Evolutionary conservation across 2,329 filamentous ascomycete genomes (phyloP), one percentile per base, ranked within the genome.

Genomic region (Calonectria fujianensis): DNA sequence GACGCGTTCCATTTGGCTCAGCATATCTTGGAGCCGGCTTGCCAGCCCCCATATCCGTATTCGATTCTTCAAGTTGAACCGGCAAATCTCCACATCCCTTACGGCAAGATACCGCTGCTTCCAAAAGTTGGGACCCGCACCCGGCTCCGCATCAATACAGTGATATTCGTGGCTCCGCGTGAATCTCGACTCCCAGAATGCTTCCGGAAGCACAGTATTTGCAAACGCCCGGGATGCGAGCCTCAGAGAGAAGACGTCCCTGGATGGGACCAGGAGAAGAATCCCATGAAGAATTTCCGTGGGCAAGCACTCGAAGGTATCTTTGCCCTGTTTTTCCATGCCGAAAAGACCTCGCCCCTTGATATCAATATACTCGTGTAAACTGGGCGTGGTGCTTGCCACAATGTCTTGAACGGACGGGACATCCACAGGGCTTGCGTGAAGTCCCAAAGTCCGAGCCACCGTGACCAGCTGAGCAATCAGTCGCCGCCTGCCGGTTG

Each of bases 101-200:
- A 72, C 16, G 11, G 54, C 45, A 18, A 66, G 18, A 29, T 74
- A 65, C 18, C 52, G 64, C 18, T 39, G 51, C 37, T 45, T 67
- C 72, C 74, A 76, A 7, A 70, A 72, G 2, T 35, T 27, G 3
- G 69, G 72, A 9, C 32, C 69, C 2, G 50, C 39, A 18, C 39
- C 59, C 7, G 51, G 51, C 14, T 52, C 65, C 24, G 74, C 66
- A 3, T 66, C 72, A 3, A 74, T 65, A 18, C 69, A 66, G 20
- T 74, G 65, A 27, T 54, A 76, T 18, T 76, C 74, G 7, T 67
- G 45, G 0, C 69, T 69, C 29, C 61, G 35, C 2, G 11, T 7
- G n/a, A 76, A 76, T 14, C 74, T 37, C 1, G 74, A 76, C 4
- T 73, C 74, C 74, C 74, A 76, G n/a, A 76, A 76, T 1, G 72